These are phyloP conservation scores for Onygena corvina DNA, from an alignment of 2,329 filamentous ascomycete species.

Conservation along the genomic window DNA sequence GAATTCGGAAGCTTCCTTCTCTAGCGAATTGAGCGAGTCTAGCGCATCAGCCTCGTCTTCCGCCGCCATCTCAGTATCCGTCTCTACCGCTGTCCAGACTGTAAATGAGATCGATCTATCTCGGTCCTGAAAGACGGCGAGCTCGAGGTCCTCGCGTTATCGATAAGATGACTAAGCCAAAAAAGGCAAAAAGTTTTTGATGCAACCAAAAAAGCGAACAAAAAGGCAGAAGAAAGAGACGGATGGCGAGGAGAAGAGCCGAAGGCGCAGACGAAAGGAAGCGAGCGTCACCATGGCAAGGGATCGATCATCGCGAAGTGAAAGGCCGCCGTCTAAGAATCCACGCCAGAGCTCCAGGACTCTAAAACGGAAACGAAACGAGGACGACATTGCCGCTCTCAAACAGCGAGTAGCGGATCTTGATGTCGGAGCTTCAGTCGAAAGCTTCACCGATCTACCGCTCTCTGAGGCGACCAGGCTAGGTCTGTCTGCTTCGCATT, in stretches of 20 bases:
- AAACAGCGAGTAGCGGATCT: constrained; percentile 35
- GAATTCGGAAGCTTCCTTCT: constrained; percentile 77
- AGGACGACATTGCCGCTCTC: constrained; percentile 34
- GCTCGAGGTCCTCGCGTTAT: background rate
- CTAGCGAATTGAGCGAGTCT: constrained; percentile 68
- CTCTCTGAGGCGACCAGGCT: constrained; percentile 67
- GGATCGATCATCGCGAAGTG: constrained; percentile 19
- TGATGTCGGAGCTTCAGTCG: constrained; percentile 40
- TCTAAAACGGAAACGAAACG: constrained; percentile 38
- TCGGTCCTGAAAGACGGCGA: background rate
- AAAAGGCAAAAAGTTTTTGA: background rate
- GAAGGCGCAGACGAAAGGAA: too few species aligned
- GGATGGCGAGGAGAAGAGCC: background rate
- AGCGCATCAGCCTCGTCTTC: constrained; percentile 42
- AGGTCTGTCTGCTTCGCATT: constrained; percentile 77
- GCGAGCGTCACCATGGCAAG: constrained; percentile 28
- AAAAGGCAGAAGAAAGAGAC: constrained; percentile 9
- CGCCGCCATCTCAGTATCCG: constrained; percentile 38
- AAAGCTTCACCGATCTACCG: constrained; percentile 70
- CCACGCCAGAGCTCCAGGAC: constrained; percentile 20
- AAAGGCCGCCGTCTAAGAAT: constrained; percentile 18
- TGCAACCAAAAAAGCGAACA: background rate
- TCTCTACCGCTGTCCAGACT: too few species aligned
- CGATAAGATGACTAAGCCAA: constrained; percentile 14
- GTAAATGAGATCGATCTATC: background rate